Evolutionary conservation across 2,329 filamentous ascomycete species (phyloP).

Genomic region (Xylaria polymorpha): DNA sequence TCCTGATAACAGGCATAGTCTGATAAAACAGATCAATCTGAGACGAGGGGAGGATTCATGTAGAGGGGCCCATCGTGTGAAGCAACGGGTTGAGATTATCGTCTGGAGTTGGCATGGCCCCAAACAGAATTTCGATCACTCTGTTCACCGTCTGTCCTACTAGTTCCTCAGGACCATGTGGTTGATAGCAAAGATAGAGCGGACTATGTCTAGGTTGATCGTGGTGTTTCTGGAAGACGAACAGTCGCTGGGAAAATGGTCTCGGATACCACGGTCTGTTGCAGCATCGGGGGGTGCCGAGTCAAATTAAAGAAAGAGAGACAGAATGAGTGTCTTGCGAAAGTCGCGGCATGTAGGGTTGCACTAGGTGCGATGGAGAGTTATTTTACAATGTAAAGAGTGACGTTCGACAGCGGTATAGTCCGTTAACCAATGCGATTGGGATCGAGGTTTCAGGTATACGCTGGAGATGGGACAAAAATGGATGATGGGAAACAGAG

Average conservation of each 20-base stretch:
- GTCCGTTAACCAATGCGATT: conserved; percentile 20
- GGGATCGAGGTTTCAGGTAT: conserved; percentile 13
- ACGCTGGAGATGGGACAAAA: conserved; percentile 6
- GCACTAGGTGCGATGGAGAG: conserved; percentile 6
- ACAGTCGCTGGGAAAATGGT: conserved; percentile 37
- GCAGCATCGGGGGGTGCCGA: conserved; percentile 31
- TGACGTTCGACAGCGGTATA: conserved; percentile 23
- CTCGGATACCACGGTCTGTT: conserved; percentile 40
- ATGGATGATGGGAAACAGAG: conserved; percentile 20
- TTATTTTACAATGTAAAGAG: conserved; percentile 22
- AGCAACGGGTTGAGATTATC: conserved; percentile 35
- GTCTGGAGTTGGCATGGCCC: conserved; percentile 45
- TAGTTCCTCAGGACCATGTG: conserved; percentile 27
- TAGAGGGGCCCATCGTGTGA: conserved; percentile 45
- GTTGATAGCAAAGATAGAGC: conserved; percentile 34
- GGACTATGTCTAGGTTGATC: conserved; percentile 33
- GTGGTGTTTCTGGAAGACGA: conserved; percentile 41
- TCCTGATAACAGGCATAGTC: conserved; percentile 38
- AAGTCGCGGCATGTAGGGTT: conserved; percentile 8
- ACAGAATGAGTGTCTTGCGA: background rate
- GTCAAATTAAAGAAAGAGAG: conserved; percentile 5
- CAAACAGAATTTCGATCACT: conserved; percentile 29
- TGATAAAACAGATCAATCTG: conserved; percentile 40
- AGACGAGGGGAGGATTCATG: conserved; percentile 35
- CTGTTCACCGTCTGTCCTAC: conserved; percentile 32